A percentile compares a stretch with the other conserved stretches of the same genome.
phyloP scores from a whole-genome alignment of 768 basidiomycete genomes.

The Antrodiella citrinella region DNA sequence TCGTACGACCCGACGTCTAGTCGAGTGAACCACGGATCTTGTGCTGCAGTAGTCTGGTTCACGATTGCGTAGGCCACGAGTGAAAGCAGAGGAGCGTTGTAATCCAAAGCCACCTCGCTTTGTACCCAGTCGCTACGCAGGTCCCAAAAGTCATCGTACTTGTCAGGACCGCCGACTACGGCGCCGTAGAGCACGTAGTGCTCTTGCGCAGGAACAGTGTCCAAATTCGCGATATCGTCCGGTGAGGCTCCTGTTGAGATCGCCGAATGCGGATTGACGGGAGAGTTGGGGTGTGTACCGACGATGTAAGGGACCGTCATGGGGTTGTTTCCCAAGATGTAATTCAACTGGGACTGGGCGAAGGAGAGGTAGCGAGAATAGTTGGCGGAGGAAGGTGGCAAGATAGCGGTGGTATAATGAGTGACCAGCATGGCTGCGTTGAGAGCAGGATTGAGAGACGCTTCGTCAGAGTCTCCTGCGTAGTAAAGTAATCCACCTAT shows the following conservation, averaged over 20 bases:
- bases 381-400: slow-evolving; percentile 57
- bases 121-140: slow-evolving; percentile 86
- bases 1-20: slow-evolving; percentile 62
- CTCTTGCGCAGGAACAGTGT: slow-evolving; percentile 64
- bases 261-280: slow-evolving; percentile 85
- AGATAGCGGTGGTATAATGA: slow-evolving; percentile 52
- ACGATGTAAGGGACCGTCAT: slow-evolving; percentile 88
- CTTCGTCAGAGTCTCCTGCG: slow-evolving; percentile 73
- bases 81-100: slow-evolving; percentile 85
- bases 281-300: slow-evolving; percentile 85
- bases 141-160: slow-evolving; percentile 70
- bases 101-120: slow-evolving; percentile 84
- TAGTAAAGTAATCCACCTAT: slow-evolving; percentile 78
- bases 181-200: slow-evolving; percentile 81
- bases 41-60: slow-evolving; percentile 35
- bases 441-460: slow-evolving; percentile 78
- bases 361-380: slow-evolving; percentile 61
- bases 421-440: slow-evolving; percentile 80
- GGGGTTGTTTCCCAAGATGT: slow-evolving; percentile 81
- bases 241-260: slow-evolving; percentile 71
- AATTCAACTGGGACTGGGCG: slow-evolving; percentile 72
- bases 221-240: slow-evolving; percentile 52
- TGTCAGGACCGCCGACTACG: slow-evolving; percentile 81
- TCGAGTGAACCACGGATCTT: slow-evolving; percentile 72
- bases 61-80: slow-evolving; percentile 73